Base-by-base conservation (phyloP, 2,329 filamentous ascomycete genomes). In the Epichloe typhina region DNA sequence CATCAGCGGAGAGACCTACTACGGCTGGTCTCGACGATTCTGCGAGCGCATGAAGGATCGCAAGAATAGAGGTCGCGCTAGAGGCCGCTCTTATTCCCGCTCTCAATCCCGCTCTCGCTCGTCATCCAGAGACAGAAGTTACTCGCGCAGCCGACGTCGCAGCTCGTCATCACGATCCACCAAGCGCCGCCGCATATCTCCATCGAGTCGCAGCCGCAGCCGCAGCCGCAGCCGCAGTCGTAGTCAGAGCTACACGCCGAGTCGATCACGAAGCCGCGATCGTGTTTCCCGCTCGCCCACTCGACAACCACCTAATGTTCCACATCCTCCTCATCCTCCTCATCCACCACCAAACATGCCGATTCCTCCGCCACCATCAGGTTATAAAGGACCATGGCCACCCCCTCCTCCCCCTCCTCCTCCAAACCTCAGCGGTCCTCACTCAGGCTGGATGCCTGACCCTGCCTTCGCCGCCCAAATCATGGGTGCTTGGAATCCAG, bases 11-110 rank as follows among this genome's bases (percentile, higher is more conserved):
- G 82, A 87, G 55, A 87, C 85, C 1, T 94, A 94, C 64, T 94
- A 94, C 62, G 89, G 88, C 54, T 95, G 89, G 89, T 91, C 88
- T 5, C 76, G 79, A 39, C 72, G 72, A 1, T 93, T 95, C 58
- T 94, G 87, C 62, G 74, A 87, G 57, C 86, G 84, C 61, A 93
- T 93, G 84, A 88, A 84, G 66, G 69, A 72, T 47, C 72, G 76
- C 38, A 66, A 63, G 31, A 69, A 63, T 43, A 2, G 48, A 49
- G 15, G 54, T 53, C 38, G 52, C 50, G 9, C 55, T 57, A 5
- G 67, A 26, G 67, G 64, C 4, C 63, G 67, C 4, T 70, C 71
- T 3, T 55, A 53, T 8, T 67, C 68, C 1, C 51, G 47, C 11
- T 65, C 61, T 5, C 39, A n/a, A 3, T 67, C 68, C 2, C 51